These are phyloP conservation scores for Guadua angustifolia DNA, from an alignment of 176 grass and related monocot genomes.

Conservation along the genomic window DNA sequence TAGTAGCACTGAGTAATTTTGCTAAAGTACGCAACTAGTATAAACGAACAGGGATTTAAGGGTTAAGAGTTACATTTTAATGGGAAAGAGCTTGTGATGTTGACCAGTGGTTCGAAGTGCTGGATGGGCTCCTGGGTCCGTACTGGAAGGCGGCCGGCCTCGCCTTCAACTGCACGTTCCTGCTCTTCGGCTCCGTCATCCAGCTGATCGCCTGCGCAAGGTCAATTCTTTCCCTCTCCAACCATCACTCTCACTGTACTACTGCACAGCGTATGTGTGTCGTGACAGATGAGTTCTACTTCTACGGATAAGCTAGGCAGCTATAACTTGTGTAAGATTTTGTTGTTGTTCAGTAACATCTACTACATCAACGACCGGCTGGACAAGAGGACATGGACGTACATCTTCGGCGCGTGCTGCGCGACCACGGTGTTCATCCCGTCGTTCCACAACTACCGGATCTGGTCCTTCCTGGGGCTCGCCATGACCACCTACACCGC, in stretches of 20 bases:
- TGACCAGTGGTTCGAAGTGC: constrained; percentile 82
- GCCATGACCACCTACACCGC: constrained; percentile 91
- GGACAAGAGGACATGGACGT: constrained; percentile 91
- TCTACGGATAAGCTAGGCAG: not conserved
- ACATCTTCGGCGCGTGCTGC: constrained; percentile 89
- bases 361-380: constrained; percentile 92
- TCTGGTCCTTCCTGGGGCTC: constrained; percentile 88
- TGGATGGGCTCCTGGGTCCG: constrained; percentile 73
- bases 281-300: not conserved
- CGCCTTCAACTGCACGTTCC: constrained; percentile 83
- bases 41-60: not conserved
- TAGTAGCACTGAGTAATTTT: not conserved
- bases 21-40: not conserved
- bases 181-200: constrained; percentile 80
- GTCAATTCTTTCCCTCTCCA: constrained; percentile 21
- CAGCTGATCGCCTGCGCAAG: constrained; percentile 79
- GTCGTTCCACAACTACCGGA: constrained; percentile 93
- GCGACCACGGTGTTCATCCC: constrained; percentile 87
- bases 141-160: constrained; percentile 76
- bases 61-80: not conserved
- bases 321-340: not conserved
- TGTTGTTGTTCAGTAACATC: constrained; percentile 51
- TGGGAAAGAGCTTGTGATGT: not conserved
- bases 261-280: not conserved
- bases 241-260: constrained; percentile 10